Base-by-base conservation (phyloP, 306 rosid genomes). In the Glycine soja region DNA sequence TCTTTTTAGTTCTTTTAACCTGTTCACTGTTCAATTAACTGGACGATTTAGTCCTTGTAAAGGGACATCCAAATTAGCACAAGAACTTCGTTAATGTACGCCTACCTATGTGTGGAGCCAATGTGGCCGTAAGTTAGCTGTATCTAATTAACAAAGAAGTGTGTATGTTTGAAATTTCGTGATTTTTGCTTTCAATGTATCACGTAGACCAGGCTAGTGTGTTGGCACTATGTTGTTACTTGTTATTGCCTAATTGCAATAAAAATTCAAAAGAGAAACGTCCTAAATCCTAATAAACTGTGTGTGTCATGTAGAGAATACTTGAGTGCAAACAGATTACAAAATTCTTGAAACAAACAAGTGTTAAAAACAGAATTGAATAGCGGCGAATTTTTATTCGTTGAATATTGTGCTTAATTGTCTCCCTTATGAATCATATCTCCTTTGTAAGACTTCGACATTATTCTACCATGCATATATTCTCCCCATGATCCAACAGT, bases 391-490 rank as follows among this genome's bases (percentile, higher is more conserved):
- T 12, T 18, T 57, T 18, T 11, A 62, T 32, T 36, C 43, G 45
- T 63, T 72, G 52, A 53, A 82, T 56, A 54, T n/a, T 72, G 54
- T 71, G 15, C 81, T 62, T 74, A 56, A 51, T 53, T 78, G 74
- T 84, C 80, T 76, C 58, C 77, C 63, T 42, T 14, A 16, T 40
- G 78, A 63, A 30, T 40, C 18, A 42, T 57, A 73, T 42, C 75
- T 53, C 13, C 16, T 38, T 9, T 40, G 80, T 71, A 85, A 74
- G 77, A 48, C 86, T 81, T 57, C 16, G 47, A 53, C 76, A 71
- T 30, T 77, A 47, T 76, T 88, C 83, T 76, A 75, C 80, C 85
- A 79, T 85, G 89, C 85, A 91, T 82, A 81, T 86, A 81, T 89
- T 86, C 91, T 61, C 68, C 61, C 19, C 40, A n/a, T 19, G 79